Evolutionary conservation across 768 basidiomycete species (phyloP).

Genomic region (Xanthoconium purpureum): DNA sequence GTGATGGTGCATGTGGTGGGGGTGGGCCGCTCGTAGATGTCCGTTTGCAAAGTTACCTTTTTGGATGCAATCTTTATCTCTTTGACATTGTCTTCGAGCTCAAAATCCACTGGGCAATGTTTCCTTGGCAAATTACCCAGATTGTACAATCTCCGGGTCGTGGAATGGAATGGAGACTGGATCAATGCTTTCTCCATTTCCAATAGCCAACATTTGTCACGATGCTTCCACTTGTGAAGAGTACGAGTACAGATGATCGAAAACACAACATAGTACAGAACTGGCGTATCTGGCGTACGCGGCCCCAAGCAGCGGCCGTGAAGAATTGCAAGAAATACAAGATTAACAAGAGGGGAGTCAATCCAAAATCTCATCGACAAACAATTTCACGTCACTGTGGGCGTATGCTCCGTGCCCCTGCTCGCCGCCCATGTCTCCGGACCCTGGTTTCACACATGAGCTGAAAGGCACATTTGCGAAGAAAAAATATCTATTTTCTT

Average conservation of each 20-base stretch:
- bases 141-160: too few relatives aligned
- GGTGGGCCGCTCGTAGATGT: neutral
- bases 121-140: too few relatives aligned
- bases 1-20: neutral
- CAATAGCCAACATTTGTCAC: too few relatives aligned
- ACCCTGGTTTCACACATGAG: conserved; percentile 14
- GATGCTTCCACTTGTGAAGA: too few relatives aligned
- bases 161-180: too few relatives aligned
- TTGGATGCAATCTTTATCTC: neutral
- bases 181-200: too few relatives aligned
- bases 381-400: conserved; percentile 10
- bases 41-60: neutral
- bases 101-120: neutral
- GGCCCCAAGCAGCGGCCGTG: neutral
- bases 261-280: too few relatives aligned
- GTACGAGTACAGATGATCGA: too few relatives aligned
- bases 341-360: neutral
- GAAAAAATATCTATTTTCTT: neutral
- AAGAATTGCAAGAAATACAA: neutral
- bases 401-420: conserved; percentile 30
- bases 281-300: too few relatives aligned
- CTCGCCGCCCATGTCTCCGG: conserved; percentile 32
- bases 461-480: neutral
- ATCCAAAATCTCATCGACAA: too few relatives aligned
- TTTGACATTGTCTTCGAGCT: neutral